Evolutionary conservation across 2,329 filamentous ascomycete species (phyloP), one percentile per base, ranked within the genome.

Genomic region (Tolypocladium nubicola): DNA sequence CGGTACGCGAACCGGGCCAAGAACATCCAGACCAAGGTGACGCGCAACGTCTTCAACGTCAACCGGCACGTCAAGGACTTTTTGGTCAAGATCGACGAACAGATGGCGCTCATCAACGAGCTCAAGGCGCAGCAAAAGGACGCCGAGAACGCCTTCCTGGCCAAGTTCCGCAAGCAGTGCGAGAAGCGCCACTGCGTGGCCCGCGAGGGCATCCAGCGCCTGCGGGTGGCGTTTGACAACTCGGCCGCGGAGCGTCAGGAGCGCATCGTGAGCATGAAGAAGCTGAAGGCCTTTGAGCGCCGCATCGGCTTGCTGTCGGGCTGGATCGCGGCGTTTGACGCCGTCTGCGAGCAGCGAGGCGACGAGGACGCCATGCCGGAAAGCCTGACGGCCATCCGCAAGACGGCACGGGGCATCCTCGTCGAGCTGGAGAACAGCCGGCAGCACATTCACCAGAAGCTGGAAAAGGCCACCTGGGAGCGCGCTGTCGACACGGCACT

Each of bases 51-150:
- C 30, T 99, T 95, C 76, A 99, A 99, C 71, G 94, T 99, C 62
- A 97, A 99, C 71, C 88, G 94, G 60, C 94, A 99, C 74, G 94
- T 99, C 67, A 99, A 99, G 77, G 94, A 99, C 73, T 99, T 96
- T 75, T 75, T 99, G 70, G 94, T 97, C 77, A 97, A 97, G 80
- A 99, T 99, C 66, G 93, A 99, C 68, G 94, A 99, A 75, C 93
- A 99, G 71, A 92, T 96, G 81, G 87, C 86, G n/a, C 75, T 97
- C 67, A 99, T 99, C 71, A 96, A 96, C 64, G 92, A 97, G 70
- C 82, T 99, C 57, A 91, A 94, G 74, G 88, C 88, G 33, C 90
- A 97, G 70, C 90, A 96, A 68, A 95, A 91, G 70, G 89, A 97
- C 57, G 87, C 87, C 5, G 94, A 97, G 68, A 83, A 82, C 41